A percentile compares a stretch with the other conserved stretches of the same genome.
Evolutionary conservation across 2,329 filamentous ascomycete species (phyloP).

Genomic region (Colletotrichum destructivum): DNA sequence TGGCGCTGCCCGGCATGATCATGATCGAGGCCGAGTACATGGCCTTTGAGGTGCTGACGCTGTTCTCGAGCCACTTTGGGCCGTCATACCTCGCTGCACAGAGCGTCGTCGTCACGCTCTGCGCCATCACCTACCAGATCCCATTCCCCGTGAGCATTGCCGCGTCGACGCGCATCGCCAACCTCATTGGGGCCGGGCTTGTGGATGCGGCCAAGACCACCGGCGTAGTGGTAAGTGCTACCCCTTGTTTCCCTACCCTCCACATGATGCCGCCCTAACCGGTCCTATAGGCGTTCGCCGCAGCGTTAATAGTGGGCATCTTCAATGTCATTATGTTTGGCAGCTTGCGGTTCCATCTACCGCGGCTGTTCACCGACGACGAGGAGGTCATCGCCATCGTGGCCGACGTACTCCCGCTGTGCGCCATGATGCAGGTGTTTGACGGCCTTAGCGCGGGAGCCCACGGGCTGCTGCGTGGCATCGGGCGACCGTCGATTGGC

Average conservation of each 20-base stretch:
- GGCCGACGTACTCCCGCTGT: conserved; percentile 80
- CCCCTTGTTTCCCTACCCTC: not conserved
- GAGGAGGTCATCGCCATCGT: conserved; percentile 78
- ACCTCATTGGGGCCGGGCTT: conserved; percentile 89
- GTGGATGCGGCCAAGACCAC: conserved; percentile 85
- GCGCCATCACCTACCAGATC: conserved; percentile 88
- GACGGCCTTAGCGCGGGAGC: conserved; percentile 85
- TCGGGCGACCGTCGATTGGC: conserved; percentile 90
- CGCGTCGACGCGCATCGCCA: conserved; percentile 89
- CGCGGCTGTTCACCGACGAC: conserved; percentile 84
- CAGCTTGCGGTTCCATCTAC: conserved; percentile 79
- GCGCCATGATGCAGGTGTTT: conserved; percentile 91
- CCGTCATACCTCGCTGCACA: conserved; percentile 88
- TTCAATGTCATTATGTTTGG: conserved; percentile 83
- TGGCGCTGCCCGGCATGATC: conserved; percentile 89
- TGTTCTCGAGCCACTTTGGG: conserved; percentile 86
- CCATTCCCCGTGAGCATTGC: conserved; percentile 94
- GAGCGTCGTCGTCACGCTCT: conserved; percentile 84
- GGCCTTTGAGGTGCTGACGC: conserved; percentile 91
- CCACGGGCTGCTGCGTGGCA: conserved; percentile 87
- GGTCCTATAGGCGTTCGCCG: conserved; percentile 65
- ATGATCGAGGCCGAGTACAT: conserved; percentile 97
- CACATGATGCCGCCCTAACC: conserved; percentile 45
- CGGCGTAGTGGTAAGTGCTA: conserved; percentile 76
- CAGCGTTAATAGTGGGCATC: conserved; percentile 79